Base-by-base conservation (phyloP, 2,329 filamentous ascomycete genomes). In the Fusarium lateritium region DNA sequence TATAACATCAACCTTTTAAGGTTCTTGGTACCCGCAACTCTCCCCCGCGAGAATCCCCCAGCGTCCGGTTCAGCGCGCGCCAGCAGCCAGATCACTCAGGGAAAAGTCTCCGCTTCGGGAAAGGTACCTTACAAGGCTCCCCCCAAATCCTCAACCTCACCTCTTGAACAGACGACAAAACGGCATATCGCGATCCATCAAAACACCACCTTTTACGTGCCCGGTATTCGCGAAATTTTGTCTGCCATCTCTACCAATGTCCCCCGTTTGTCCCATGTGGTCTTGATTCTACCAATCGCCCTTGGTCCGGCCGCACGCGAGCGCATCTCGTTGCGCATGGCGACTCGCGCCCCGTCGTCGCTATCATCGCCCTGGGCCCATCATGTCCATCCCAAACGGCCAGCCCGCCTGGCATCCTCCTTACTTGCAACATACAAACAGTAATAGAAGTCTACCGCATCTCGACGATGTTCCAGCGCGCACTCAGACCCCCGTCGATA, bases 351-450 rank as follows among this genome's bases (percentile, higher is more conserved):
- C 81, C 78, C 73, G 78, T 78, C 75, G 79, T 82, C 80, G 80
- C 80, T 80, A 79, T 78, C 83, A 84, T 81, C 83, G 81, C 79
- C 78, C 78, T 76, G 80, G 81, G 80, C 79, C 79, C 80, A 86
- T 81, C 79, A 91, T 91, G 89, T 89, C 89, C 79, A 83, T 89
- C 82, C 83, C 85, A 81, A 89, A 90, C 82, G 86, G 88, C 82
- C 88, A 90, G 83, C 82, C 86, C 73, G 77, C 81, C 84, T 92
- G 91, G 90, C 85, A 85, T 69, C 84, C 88, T 73, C 86, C 88
- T 73, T 84, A 85, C 67, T 78, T 83, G 66, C 81, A 83, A 75
- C 81, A 85, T 66, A 76, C 79, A 70, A 82, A 82, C 77, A 84
- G 81, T 64, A 83, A 76, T 71, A 79, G 81, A 69, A 82, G 85